Evolutionary conservation across 2,329 filamentous ascomycete genomes (phyloP), one percentile per base, ranked within the genome.

Genomic region (Calonectria honghensis): DNA sequence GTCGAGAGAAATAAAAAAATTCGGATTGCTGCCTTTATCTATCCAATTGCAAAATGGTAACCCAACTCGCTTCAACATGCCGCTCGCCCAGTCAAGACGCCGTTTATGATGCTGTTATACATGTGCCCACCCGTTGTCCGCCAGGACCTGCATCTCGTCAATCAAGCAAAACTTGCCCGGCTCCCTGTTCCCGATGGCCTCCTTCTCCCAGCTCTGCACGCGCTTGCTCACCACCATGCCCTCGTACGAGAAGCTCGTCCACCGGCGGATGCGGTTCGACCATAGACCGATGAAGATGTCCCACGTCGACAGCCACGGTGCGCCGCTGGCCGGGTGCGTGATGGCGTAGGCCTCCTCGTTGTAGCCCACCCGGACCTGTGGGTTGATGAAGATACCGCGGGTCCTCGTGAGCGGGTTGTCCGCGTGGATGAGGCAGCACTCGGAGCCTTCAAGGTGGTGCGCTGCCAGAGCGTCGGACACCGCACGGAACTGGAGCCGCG

Each of bases 371-470:
- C 93, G 88, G 14, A 95, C 93, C 16, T 89, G 89, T 2, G 93
- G 93, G 81, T 95, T 95, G 50, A 95, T 81, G 82, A 88, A 95
- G 7, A 95, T 91, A 65, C 93, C 92, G 70, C 84, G 77, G 7
- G 83, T 83, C 71, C 81, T 81, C 6, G 88, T 88, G 6, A 92
- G 84, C 1, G 90, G 90, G 78, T 95, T 95, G 80, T 95, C 94
- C 3, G 91, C 91, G 81, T 95, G 94, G 70, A 95, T 92, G 68
- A 96, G 89, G 83, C 94, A 96, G 86, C 94, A 96, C 84, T 96
- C 94, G 18, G 92, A 94, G n/a, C 89, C 94, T 83, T 96, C 94
- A 32, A 96, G 87, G 80, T 95, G 93, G 32, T 86, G 80, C 10
- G 83, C 80, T 3, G 91, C 91, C 1, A 96, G 89, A 5, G 88